Percentiles rank a stretch among this genome's conserved stretches.
These are phyloP conservation scores for Penicillium hesseltinei DNA, from an alignment of 2,329 filamentous ascomycete species.

Conservation along the genomic window DNA sequence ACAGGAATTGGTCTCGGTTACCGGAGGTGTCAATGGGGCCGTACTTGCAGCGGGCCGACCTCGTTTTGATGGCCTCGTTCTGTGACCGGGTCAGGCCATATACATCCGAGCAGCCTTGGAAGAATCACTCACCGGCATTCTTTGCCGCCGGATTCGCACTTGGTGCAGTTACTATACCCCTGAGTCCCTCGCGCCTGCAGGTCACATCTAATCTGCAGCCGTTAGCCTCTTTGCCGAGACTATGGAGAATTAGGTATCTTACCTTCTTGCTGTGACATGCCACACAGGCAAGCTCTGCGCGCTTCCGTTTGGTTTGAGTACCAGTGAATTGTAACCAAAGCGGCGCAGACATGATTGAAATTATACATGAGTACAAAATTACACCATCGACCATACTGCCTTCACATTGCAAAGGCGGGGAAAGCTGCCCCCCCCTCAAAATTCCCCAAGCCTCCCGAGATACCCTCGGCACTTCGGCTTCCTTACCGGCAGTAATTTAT, in stretches of 20 bases:
- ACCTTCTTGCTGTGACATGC: conserved; percentile 16
- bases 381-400: not conserved
- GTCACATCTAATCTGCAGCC: conserved; percentile 13
- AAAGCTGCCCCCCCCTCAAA: not conserved
- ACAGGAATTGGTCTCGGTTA: conserved; percentile 5
- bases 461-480: not conserved
- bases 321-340: conserved; percentile 14
- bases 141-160: conserved; percentile 11
- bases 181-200: conserved; percentile 10
- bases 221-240: not conserved
- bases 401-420: not conserved
- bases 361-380: not conserved
- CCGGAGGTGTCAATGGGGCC: conserved; percentile 6
- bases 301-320: conserved; percentile 12
- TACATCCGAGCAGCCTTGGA: not conserved
- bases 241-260: not conserved
- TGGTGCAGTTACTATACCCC: conserved; percentile 11
- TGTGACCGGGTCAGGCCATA: not conserved
- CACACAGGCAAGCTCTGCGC: conserved; percentile 13
- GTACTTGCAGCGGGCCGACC: not conserved
- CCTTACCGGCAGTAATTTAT: not conserved
- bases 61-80: conserved; percentile 11
- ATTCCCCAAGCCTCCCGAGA: not conserved
- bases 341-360: conserved; percentile 13
- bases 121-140: conserved; percentile 10